A percentile compares a stretch with the other conserved stretches of the same genome.
These are phyloP conservation scores for Ophiorrhiza pumila DNA, from an alignment of 257 asterid genomes.

Conservation along the genomic window DNA sequence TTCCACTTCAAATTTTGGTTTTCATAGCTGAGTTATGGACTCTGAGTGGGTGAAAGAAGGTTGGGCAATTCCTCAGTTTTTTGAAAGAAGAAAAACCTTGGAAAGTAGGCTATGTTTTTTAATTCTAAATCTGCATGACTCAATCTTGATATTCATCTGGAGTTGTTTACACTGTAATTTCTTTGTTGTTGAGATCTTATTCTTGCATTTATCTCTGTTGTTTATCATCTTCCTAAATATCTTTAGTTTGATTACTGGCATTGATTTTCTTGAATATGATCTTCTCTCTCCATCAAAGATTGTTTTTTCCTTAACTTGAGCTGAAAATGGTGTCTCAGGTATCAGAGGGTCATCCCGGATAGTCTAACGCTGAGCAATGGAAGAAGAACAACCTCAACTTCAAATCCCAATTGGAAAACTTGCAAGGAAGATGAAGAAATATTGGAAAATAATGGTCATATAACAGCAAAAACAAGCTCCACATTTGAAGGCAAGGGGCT, in stretches of 20 bases:
- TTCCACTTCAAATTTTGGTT: background rate
- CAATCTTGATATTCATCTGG: background rate
- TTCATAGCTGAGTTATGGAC: background rate
- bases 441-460: conserved; percentile 10
- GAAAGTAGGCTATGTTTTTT: conserved; percentile 5
- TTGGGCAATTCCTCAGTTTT: background rate
- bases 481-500: conserved; percentile 19
- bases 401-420: conserved; percentile 22
- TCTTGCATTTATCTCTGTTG: background rate
- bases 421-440: conserved; percentile 26
- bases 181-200: conserved; percentile 4
- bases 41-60: background rate
- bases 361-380: conserved; percentile 22
- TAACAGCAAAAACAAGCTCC: conserved; percentile 10
- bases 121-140: background rate
- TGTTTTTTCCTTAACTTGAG: background rate
- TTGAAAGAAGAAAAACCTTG: background rate
- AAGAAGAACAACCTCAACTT: conserved; percentile 17
- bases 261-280: background rate
- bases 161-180: background rate
- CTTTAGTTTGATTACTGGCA: background rate
- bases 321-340: conserved; percentile 19
- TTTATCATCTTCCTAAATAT: background rate
- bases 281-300: conserved; percentile 1
- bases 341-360: conserved; percentile 29